phyloP scores from a whole-genome alignment of 192 early-diverging fungal genomes.

The Kappamyces sp. region DNA sequence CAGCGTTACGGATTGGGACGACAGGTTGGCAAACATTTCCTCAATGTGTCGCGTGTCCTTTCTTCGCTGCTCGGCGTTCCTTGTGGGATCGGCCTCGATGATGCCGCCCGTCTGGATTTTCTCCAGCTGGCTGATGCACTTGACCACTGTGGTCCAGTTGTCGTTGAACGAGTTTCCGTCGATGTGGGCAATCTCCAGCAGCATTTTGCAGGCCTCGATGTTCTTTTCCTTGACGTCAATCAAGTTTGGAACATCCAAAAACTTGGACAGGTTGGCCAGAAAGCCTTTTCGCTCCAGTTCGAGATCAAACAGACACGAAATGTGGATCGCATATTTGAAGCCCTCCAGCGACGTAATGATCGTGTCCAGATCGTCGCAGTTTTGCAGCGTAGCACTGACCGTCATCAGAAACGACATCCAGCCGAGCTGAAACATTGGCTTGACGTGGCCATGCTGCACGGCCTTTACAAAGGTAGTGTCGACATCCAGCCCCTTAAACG shows the following conservation, averaged over 20 bases:
- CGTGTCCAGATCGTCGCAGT: conserved; percentile 59
- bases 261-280: conserved; percentile 70
- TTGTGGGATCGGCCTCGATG: conserved; percentile 22
- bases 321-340: conserved; percentile 64
- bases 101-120: conserved; percentile 54
- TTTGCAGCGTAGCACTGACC: conserved; percentile 63
- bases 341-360: conserved; percentile 41
- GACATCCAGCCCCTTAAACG: conserved; percentile 1
- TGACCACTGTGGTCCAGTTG: conserved; percentile 65
- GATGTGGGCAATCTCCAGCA: conserved; percentile 61
- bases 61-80: conserved; percentile 6
- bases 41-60: conserved; percentile 15
- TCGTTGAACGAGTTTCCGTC: conserved; percentile 25
- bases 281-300: conserved; percentile 71
- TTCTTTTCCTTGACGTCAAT: conserved; percentile 75
- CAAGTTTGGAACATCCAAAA: conserved; percentile 60
- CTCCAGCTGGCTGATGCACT: conserved; percentile 71
- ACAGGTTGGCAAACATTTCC: conserved; percentile 2
- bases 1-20: conserved; percentile 54
- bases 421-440: conserved; percentile 69
- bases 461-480: conserved; percentile 16
- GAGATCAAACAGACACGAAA: conserved; percentile 63
- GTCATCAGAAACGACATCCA: conserved; percentile 72
- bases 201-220: conserved; percentile 67
- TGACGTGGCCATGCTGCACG: conserved; percentile 66